phyloP scores from a whole-genome alignment of 106 monocot genomes.

The Acorus calamus region DNA sequence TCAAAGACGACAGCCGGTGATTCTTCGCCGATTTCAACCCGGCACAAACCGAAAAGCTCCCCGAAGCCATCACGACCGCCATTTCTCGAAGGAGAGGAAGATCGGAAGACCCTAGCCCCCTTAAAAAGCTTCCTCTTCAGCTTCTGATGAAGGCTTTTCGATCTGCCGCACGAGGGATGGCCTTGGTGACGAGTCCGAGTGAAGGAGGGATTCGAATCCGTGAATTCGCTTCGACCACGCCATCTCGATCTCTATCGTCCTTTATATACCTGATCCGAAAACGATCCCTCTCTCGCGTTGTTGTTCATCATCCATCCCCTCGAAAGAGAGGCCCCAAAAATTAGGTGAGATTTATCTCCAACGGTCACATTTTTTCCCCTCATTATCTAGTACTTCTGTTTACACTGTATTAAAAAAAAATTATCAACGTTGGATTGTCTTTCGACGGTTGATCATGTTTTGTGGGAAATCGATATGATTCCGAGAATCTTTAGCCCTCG shows the following conservation, averaged over 20 bases:
- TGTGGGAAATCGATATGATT: too few relatives aligned
- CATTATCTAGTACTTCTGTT: too few relatives aligned
- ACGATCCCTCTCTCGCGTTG: background rate
- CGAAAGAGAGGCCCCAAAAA: too few relatives aligned
- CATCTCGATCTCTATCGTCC: background rate
- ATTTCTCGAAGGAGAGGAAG: background rate
- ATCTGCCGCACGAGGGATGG: too few relatives aligned
- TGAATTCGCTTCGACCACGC: background rate
- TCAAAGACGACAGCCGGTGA: too few relatives aligned
- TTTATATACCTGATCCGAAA: background rate
- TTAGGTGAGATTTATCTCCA: too few relatives aligned
- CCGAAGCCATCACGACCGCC: slow-evolving; percentile 8
- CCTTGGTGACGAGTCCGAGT: background rate
- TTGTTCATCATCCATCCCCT: background rate
- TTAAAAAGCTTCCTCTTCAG: too few relatives aligned
- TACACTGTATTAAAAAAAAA: too few relatives aligned
- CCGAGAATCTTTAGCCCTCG: too few relatives aligned
- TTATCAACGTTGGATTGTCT: too few relatives aligned
- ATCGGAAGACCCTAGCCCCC: background rate
- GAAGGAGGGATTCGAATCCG: background rate
- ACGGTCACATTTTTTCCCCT: too few relatives aligned
- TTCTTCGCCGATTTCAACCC: slow-evolving; percentile 2
- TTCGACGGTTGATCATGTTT: too few relatives aligned
- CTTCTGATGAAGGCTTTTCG: background rate
- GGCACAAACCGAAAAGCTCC: background rate